Percentiles rank a stretch among this genome's conserved stretches.
phyloP scores from a whole-genome alignment of 2,329 filamentous ascomycete genomes.

The Hawksworthiomyces lignivorus region DNA sequence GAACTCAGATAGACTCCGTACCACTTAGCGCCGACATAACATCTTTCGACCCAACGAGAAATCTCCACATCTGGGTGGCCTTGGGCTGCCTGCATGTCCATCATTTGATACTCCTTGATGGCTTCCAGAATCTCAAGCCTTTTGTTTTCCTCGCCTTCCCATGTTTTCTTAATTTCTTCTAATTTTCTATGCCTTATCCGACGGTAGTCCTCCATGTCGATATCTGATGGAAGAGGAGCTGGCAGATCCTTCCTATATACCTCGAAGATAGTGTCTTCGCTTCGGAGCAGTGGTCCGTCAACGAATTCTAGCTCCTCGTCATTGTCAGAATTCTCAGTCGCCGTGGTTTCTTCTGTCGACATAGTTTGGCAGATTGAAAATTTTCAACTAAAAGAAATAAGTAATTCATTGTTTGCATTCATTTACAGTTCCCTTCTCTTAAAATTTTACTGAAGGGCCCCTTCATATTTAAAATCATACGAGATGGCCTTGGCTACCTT shows the following conservation, averaged over 20 bases:
- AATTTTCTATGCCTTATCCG: background rate
- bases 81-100: background rate
- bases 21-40: background rate
- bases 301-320: background rate
- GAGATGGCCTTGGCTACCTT: background rate
- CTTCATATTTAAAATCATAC: slow-evolving; percentile 2
- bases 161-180: no score
- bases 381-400: background rate
- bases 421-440: background rate
- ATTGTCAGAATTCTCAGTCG: background rate
- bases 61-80: slow-evolving; percentile 1
- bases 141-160: background rate
- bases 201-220: background rate
- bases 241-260: background rate
- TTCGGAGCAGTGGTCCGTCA: background rate
- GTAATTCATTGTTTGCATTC: background rate
- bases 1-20: background rate
- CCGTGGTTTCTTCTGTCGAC: background rate
- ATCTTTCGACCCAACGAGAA: background rate
- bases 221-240: background rate
- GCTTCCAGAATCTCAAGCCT: background rate
- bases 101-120: slow-evolving; percentile 1
- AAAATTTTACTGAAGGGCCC: background rate
- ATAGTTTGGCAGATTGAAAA: background rate
- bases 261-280: background rate